phyloP scores from a whole-genome alignment of 345 rosid genomes.

The Acer negundo region DNA sequence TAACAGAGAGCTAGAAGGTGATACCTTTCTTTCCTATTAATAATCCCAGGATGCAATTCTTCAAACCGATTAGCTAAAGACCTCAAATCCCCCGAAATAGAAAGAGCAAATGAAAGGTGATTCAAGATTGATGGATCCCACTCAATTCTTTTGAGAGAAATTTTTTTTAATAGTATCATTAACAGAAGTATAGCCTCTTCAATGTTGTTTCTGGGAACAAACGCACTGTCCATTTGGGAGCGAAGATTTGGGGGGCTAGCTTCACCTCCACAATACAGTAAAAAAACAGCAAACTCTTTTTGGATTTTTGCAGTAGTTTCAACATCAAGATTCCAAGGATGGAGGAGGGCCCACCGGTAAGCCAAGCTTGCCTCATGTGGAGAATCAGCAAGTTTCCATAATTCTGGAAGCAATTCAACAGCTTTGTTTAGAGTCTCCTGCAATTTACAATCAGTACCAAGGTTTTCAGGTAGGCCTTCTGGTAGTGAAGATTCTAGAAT shows the following conservation, averaged over 20 bases:
- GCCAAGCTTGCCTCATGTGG: conserved; percentile 65
- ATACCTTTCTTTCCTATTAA: conserved; percentile 56
- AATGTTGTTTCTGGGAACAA: conserved; percentile 68
- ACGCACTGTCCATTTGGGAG: conserved; percentile 62
- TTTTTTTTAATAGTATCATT: conserved; percentile 71
- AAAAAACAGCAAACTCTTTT: conserved; percentile 69
- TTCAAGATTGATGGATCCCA: conserved; percentile 87
- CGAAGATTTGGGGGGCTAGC: conserved; percentile 74
- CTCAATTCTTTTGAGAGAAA: conserved; percentile 50
- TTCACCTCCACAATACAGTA: conserved; percentile 83
- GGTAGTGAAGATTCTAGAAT: conserved; percentile 73
- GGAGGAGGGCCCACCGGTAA: conserved; percentile 69
- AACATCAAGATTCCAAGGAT: conserved; percentile 66
- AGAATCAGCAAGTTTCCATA: conserved; percentile 72
- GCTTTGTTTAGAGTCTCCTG: conserved; percentile 76
- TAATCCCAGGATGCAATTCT: conserved; percentile 64
- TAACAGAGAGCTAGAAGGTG: conserved; percentile 64
- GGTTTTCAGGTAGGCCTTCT: conserved; percentile 72
- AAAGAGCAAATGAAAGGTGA: conserved; percentile 75
- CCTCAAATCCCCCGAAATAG: conserved; percentile 56
- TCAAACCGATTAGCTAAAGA: conserved; percentile 63
- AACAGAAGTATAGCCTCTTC: conserved; percentile 85
- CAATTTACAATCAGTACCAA: conserved; percentile 68
- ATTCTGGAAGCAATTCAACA: conserved; percentile 81
- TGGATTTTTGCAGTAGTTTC: conserved; percentile 70